These are phyloP conservation scores for Globisporangium rhizosaccharum DNA, from an alignment of 352 stramenopile genomes.

Conservation along the genomic window DNA sequence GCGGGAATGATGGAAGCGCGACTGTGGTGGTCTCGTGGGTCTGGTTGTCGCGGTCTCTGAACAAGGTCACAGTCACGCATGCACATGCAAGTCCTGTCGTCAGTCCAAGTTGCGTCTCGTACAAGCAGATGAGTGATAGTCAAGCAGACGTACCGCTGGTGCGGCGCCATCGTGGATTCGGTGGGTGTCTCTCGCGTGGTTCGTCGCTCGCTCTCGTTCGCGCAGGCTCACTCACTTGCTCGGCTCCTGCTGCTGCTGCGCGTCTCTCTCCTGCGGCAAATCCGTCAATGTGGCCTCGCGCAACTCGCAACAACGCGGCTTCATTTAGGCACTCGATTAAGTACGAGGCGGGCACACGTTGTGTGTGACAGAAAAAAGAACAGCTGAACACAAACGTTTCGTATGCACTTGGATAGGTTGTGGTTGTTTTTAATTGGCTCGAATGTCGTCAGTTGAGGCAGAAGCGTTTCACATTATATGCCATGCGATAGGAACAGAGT, in stretches of 20 bases:
- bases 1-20: background rate
- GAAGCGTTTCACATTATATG: background rate
- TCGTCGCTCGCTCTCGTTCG: conserved; percentile 1
- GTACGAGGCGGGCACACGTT: background rate
- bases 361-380: conserved; percentile 14
- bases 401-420: background rate
- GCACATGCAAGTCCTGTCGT: background rate
- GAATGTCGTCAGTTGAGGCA: background rate
- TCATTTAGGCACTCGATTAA: background rate
- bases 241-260: no score
- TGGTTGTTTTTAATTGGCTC: background rate
- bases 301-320: background rate
- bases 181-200: background rate
- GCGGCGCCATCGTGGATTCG: conserved; percentile 26
- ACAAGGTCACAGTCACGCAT: background rate
- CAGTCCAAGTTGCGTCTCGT: background rate
- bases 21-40: background rate
- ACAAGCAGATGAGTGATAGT: background rate
- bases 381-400: background rate
- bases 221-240: no score
- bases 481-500: no score
- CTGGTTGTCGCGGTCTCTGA: conserved; percentile 13
- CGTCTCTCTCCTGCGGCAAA: conserved; percentile 16
- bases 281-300: conserved; percentile 14
- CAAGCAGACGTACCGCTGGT: conserved; percentile 28